These are phyloP conservation scores for Alopecurus myosuroides DNA, from an alignment of 176 grass and related monocot species.

Conservation along the genomic window DNA sequence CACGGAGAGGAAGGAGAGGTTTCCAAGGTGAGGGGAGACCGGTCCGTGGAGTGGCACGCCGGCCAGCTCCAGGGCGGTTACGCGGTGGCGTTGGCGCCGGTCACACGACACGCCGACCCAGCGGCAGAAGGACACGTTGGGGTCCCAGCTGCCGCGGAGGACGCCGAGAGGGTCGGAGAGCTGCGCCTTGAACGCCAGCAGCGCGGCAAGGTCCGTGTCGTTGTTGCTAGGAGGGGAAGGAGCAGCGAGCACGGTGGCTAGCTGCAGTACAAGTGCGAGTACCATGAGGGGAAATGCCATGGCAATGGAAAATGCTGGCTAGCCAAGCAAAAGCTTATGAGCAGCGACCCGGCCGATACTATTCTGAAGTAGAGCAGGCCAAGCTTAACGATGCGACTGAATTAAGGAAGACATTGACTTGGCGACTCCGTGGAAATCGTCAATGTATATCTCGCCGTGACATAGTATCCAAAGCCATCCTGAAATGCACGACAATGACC, in stretches of 20 bases:
- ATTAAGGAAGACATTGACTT: too few relatives aligned
- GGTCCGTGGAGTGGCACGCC: background rate
- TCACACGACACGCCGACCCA: background rate
- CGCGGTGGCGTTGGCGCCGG: background rate
- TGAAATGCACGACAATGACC: too few relatives aligned
- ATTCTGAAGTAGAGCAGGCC: too few relatives aligned
- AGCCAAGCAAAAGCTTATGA: background rate
- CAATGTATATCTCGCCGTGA: too few relatives aligned
- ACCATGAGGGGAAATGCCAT: background rate
- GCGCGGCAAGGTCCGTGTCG: background rate
- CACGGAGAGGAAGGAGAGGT: background rate
- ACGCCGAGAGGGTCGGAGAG: background rate
- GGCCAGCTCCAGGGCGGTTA: background rate
- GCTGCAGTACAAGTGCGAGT: background rate
- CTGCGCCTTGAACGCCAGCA: background rate
- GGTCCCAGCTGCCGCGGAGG: background rate
- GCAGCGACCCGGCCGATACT: too few relatives aligned
- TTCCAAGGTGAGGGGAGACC: background rate
- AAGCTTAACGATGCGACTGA: too few relatives aligned
- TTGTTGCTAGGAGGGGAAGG: slow-evolving; percentile 62
- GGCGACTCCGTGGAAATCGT: too few relatives aligned
- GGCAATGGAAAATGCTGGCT: background rate
- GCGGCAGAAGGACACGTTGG: background rate
- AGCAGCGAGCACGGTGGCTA: slow-evolving; percentile 52
- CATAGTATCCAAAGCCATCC: too few relatives aligned